These are phyloP conservation scores for Sporisorium scitamineum DNA, from an alignment of 1,284 basidiomycete species.

Conservation along the genomic window DNA sequence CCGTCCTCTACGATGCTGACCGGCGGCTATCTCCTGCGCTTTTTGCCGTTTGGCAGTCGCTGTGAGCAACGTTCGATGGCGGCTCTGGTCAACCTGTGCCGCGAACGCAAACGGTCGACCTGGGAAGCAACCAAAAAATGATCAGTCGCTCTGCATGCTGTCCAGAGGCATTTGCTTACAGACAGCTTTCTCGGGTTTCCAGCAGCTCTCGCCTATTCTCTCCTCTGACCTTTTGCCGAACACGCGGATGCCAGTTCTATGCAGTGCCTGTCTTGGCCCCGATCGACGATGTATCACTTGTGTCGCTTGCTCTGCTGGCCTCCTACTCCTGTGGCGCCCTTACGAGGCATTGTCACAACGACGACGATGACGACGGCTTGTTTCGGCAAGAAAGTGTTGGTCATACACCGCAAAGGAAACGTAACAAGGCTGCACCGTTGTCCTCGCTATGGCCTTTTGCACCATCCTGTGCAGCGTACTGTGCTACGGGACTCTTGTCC, in stretches of 20 bases:
- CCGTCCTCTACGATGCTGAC: neutral
- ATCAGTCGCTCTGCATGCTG: neutral
- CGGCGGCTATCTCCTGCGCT: neutral
- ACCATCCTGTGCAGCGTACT: neutral
- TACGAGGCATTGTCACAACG: neutral
- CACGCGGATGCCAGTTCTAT: neutral
- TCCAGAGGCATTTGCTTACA: neutral
- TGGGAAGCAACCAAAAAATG: neutral
- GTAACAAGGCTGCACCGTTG: neutral
- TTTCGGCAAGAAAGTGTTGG: neutral
- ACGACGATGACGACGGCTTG: neutral
- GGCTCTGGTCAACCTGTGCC: no score
- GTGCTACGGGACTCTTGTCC: neutral
- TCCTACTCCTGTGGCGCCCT: neutral
- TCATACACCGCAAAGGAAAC: neutral
- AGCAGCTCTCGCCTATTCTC: neutral
- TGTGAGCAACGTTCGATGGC: neutral
- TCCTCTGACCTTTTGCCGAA: neutral
- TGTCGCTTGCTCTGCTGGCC: no score
- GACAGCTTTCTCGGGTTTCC: neutral
- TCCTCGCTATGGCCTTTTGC: neutral
- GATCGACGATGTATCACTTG: conserved; percentile 8
- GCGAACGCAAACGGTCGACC: no score
- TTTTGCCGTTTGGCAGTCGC: no score
- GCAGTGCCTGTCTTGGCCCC: neutral